A percentile compares a stretch with the other conserved stretches of the same genome.
Evolutionary conservation across 2,329 filamentous ascomycete species (phyloP).

Genomic region (Teratosphaeria viscida): DNA sequence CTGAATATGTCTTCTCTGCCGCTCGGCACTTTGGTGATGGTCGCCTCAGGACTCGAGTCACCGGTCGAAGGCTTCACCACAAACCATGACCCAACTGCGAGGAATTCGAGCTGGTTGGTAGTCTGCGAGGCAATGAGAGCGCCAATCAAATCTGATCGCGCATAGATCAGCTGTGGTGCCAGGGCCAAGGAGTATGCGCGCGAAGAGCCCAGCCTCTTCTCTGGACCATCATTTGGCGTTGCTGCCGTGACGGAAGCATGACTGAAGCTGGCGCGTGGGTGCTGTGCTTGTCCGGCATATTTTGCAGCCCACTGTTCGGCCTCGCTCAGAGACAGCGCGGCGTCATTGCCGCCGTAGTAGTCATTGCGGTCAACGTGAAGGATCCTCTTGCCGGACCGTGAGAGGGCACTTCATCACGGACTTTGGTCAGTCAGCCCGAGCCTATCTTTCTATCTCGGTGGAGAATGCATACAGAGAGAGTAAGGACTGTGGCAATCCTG

Average conservation of each 20-base stretch:
- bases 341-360: constrained; percentile 80
- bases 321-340: constrained; percentile 75
- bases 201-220: constrained; percentile 44
- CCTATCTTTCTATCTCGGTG: constrained; percentile 2
- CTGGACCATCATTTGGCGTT: constrained; percentile 7
- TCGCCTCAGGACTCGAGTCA: background rate
- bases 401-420: constrained; percentile 64
- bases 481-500: constrained; percentile 42
- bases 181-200: constrained; percentile 75
- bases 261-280: constrained; percentile 12
- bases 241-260: constrained; percentile 21
- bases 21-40: constrained; percentile 58
- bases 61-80: constrained; percentile 42
- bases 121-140: constrained; percentile 81
- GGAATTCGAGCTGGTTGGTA: constrained; percentile 83
- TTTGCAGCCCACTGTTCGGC: constrained; percentile 60
- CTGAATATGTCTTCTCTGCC: constrained; percentile 87
- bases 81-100: constrained; percentile 88
- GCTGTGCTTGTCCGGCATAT: constrained; percentile 8
- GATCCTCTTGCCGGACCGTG: constrained; percentile 81
- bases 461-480: constrained; percentile 40
- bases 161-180: constrained; percentile 77
- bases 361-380: constrained; percentile 80
- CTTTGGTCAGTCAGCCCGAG: constrained; percentile 57
- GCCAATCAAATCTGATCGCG: constrained; percentile 65